Evolutionary conservation across 2,329 filamentous ascomycete species (phyloP).

Genomic region (Phyllosticta citrichinensis): DNA sequence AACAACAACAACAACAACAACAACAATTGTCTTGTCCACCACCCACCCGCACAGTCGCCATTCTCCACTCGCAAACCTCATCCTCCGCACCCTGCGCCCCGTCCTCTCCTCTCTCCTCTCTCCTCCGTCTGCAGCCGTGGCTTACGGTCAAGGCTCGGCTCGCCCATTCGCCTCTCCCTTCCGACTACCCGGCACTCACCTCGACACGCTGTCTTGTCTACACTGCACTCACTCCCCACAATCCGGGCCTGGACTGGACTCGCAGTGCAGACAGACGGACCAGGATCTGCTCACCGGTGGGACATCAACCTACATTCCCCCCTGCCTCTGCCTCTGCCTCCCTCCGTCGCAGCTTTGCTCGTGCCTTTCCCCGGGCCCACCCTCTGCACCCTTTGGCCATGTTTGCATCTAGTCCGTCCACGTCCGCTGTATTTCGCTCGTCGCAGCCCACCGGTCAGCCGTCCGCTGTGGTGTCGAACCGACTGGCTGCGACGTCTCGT

Average conservation of each 20-base stretch:
- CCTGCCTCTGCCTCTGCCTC: not conserved
- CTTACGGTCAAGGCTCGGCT: not conserved
- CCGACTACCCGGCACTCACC: not conserved
- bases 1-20: no score
- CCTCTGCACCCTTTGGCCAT: not conserved
- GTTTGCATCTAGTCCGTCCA: not conserved
- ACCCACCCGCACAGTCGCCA: not conserved
- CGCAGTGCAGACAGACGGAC: not conserved
- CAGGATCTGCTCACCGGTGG: not conserved
- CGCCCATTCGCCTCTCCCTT: not conserved
- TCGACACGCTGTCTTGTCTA: not conserved
- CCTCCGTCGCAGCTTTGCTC: not conserved
- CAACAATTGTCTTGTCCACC: not conserved
- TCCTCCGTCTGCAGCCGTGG: not conserved
- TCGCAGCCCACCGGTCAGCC: not conserved
- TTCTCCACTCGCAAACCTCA: not conserved
- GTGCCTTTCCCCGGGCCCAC: not conserved
- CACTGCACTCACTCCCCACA: not conserved
- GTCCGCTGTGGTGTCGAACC: not conserved
- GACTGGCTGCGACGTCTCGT: not conserved
- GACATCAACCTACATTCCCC: not conserved
- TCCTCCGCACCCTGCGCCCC: no score
- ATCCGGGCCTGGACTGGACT: not conserved
- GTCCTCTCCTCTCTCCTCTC: no score
- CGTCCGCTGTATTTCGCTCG: not conserved